phyloP scores from a whole-genome alignment of 2,329 filamentous ascomycete genomes.

The Sclerotinia trifoliorum region DNA sequence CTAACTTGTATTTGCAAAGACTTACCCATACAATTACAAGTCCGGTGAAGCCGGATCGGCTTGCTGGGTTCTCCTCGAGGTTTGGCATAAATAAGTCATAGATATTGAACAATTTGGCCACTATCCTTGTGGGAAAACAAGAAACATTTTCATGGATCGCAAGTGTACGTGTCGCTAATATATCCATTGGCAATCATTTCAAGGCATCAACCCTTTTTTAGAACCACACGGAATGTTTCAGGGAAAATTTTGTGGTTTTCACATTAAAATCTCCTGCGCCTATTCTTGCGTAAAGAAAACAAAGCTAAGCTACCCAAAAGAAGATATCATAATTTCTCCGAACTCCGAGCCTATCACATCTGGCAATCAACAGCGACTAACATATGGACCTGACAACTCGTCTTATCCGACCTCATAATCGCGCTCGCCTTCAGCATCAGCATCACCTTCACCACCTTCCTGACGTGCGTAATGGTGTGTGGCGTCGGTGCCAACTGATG shows the following conservation, averaged over 20 bases:
- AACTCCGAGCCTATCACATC: conserved; percentile 23
- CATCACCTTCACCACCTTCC: conserved; percentile 45
- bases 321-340: conserved; percentile 17
- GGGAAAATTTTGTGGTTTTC: background rate
- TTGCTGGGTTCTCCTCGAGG: conserved; percentile 71
- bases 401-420: conserved; percentile 44
- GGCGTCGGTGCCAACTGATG: conserved; percentile 41
- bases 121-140: background rate
- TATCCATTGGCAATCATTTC: background rate
- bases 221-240: background rate
- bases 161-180: background rate
- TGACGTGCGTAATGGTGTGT: conserved; percentile 42
- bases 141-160: background rate
- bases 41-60: conserved; percentile 59
- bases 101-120: conserved; percentile 31
- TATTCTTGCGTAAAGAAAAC: conserved; percentile 17
- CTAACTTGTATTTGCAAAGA: conserved; percentile 42
- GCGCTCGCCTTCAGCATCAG: conserved; percentile 47
- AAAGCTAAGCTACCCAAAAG: conserved; percentile 13
- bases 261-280: conserved; percentile 20
- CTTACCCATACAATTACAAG: conserved; percentile 63
- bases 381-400: background rate
- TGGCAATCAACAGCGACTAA: conserved; percentile 14
- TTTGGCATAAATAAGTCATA: conserved; percentile 58
- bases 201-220: background rate